A percentile compares a stretch with the other conserved stretches of the same genome.
Evolutionary conservation across 2,329 filamentous ascomycete genomes (phyloP).

Genomic region (Claviceps pusilla): DNA sequence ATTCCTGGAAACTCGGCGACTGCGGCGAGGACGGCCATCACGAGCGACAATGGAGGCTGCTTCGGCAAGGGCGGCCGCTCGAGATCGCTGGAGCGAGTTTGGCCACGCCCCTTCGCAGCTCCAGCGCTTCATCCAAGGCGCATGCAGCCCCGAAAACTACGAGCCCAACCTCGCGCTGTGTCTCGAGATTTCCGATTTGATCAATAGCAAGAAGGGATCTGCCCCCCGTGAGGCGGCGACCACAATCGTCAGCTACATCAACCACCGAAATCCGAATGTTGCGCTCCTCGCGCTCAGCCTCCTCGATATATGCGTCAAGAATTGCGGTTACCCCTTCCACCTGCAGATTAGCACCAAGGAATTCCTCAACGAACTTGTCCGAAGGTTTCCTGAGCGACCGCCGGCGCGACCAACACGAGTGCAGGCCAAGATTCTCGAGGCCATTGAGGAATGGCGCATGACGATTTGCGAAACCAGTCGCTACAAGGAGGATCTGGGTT

Average conservation of each 20-base stretch:
- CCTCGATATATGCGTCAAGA: slow-evolving; percentile 98
- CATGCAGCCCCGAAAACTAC: slow-evolving; percentile 93
- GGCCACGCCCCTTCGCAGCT: slow-evolving; percentile 70
- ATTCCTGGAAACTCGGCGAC: background rate
- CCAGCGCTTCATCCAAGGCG: slow-evolving; percentile 89
- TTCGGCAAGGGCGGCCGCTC: slow-evolving; percentile 84
- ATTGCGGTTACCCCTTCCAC: slow-evolving; percentile 98
- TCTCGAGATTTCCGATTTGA: slow-evolving; percentile 88
- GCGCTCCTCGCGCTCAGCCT: slow-evolving; percentile 78
- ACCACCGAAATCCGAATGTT: slow-evolving; percentile 93
- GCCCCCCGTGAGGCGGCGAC: slow-evolving; percentile 89
- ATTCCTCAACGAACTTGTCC: slow-evolving; percentile 94
- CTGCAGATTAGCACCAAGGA: slow-evolving; percentile 98
- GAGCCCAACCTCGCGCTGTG: slow-evolving; percentile 94
- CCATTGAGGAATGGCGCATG: slow-evolving; percentile 94
- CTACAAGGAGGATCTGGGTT: slow-evolving; percentile 93
- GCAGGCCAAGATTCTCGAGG: slow-evolving; percentile 82
- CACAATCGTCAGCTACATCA: slow-evolving; percentile 85
- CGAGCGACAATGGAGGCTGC: slow-evolving; percentile 63
- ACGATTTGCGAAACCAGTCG: slow-evolving; percentile 97
- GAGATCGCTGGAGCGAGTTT: slow-evolving; percentile 82
- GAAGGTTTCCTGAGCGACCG: slow-evolving; percentile 86
- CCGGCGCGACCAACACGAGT: slow-evolving; percentile 74
- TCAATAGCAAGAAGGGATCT: slow-evolving; percentile 95
- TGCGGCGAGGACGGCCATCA: slow-evolving; percentile 9